phyloP scores from a whole-genome alignment of 2,329 filamentous ascomycete genomes.

The Colletotrichum phormii region DNA sequence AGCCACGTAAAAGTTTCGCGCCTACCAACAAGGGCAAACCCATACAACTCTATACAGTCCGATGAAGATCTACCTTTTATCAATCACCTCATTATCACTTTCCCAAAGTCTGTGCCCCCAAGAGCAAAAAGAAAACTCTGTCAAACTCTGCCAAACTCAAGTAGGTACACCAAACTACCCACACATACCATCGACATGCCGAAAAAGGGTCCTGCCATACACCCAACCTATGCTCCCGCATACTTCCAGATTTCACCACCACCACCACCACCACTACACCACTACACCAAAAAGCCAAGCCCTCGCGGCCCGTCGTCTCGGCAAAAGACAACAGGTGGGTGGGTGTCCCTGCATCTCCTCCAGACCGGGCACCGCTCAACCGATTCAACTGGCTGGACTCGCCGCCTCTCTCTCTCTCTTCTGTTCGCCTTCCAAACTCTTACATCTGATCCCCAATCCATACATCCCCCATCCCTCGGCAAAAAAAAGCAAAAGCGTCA shows the following conservation, averaged over 20 bases:
- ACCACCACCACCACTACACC: too few relatives aligned
- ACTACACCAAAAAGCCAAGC: background rate
- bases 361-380: background rate
- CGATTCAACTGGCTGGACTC: background rate
- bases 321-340: background rate
- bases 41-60: too few relatives aligned
- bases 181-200: background rate
- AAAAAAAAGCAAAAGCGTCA: background rate
- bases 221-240: background rate
- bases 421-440: background rate
- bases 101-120: too few relatives aligned
- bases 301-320: background rate
- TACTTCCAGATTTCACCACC: background rate
- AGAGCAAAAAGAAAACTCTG: too few relatives aligned
- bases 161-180: too few relatives aligned
- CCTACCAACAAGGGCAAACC: too few relatives aligned
- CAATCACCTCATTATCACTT: too few relatives aligned
- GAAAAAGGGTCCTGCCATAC: too few relatives aligned
- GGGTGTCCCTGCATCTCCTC: background rate
- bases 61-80: too few relatives aligned
- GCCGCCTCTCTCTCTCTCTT: too few relatives aligned
- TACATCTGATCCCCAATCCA: background rate
- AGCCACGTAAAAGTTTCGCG: too few relatives aligned
- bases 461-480: background rate
- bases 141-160: too few relatives aligned